Base-by-base conservation (phyloP, 768 basidiomycete species). In the Strobilomyces confusus region DNA sequence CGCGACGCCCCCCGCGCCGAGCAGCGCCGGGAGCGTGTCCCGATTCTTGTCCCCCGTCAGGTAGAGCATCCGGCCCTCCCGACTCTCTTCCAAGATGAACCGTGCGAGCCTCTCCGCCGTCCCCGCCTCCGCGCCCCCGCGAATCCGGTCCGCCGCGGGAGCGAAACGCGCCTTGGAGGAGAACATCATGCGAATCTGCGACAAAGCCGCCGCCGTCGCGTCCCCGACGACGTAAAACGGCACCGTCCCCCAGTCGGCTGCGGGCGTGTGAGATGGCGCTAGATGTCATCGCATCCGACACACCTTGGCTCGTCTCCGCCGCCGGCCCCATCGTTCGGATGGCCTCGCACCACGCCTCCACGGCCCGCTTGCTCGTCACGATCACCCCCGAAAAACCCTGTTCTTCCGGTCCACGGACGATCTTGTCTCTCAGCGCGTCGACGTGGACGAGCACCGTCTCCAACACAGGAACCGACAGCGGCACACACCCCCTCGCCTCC, bases 41-140 rank as follows among this genome's bases (percentile, higher is more conserved):
- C 81, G 75, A 54, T 89, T 92, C 74, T 93, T 95, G 77, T 94
- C 92, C 20, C 92, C 92, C 12, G 84, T 89, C 9, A 95, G 77
- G 64, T 91, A 92, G 7, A 94, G 66, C 44, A 94, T 63, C 23
- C 32, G 57, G 5, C 32, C 56, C 6, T 43, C 23, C 12, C 54
- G 34, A 1, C 67, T 46, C 47, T 79, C 75, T 0, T 56, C 43
- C 42, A 86, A 60, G 55, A 93, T 88, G 62, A 82, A 87, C 15
- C 66, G 71, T 1, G 82, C 88, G 13, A 92, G 81, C 34, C 76
- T 72, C 60, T 84, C 84, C n/a, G 80, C 81, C 15, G 78, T 88
- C 5, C 92, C 92, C 3, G 83, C 74, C 9, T 80, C 73, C 2
- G 67, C 58, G 9, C 69, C 74, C 0, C 82, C 82, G 5, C 77